A percentile compares a stretch with the other conserved stretches of the same genome.
Evolutionary conservation across 768 basidiomycete genomes (phyloP).

Genomic region (Suillus ampliporus): DNA sequence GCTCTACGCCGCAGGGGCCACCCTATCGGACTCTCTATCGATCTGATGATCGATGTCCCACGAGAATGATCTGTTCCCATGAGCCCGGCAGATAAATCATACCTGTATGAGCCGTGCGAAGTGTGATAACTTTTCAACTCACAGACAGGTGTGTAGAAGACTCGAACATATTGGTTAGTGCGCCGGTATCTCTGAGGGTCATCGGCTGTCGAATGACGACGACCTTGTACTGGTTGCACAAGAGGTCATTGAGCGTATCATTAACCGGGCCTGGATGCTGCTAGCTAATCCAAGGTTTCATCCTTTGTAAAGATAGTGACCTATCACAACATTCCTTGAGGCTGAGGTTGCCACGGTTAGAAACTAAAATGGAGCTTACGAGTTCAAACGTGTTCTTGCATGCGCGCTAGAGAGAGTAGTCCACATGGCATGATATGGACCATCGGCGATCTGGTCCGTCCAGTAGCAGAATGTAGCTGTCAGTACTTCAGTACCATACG

Average conservation of each 20-base stretch:
- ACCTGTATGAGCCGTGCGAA: background rate
- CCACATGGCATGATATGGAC: constrained; percentile 11
- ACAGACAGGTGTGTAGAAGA: background rate
- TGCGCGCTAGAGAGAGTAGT: constrained; percentile 6
- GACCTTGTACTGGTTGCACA: background rate
- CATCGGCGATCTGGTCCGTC: background rate
- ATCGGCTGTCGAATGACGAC: background rate
- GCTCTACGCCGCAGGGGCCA: constrained; percentile 43
- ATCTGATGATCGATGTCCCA: background rate
- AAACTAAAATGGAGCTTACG: background rate
- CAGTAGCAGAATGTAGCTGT: background rate
- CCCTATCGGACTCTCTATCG: constrained; percentile 35
- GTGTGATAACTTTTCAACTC: background rate
- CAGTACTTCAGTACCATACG: background rate
- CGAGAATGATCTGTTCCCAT: background rate
- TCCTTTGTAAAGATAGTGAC: constrained; percentile 11
- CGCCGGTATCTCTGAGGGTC: background rate
- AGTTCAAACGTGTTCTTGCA: constrained; percentile 3
- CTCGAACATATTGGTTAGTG: background rate
- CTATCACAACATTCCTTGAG: constrained; percentile 6
- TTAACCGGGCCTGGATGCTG: background rate
- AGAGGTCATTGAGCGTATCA: background rate
- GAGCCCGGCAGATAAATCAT: background rate
- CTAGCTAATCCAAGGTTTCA: background rate
- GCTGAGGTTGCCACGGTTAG: background rate